Conservation (phyloP, 176 grass and related monocot species). For the Coix lacrymajobi region DNA sequence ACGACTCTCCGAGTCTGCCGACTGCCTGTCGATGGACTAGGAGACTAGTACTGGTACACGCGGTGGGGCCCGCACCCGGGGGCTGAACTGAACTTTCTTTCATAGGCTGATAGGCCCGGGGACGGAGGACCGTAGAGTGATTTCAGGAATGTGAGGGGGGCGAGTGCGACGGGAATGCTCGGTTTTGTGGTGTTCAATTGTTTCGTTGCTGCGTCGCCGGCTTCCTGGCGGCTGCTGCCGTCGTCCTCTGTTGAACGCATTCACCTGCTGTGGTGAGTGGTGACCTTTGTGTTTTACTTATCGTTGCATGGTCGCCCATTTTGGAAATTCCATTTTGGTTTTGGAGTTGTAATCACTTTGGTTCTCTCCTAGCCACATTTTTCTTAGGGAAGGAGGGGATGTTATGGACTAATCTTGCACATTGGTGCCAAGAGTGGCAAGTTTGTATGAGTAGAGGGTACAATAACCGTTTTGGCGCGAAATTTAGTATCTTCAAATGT, state of each 20-base stretch:
- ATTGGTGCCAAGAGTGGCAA: neutral
- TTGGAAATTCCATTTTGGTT: neutral
- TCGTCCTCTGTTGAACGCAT: neutral
- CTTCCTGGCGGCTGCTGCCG: neutral
- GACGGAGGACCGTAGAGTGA: neutral
- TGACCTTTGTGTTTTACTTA: neutral
- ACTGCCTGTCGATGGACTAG: conserved; percentile 3
- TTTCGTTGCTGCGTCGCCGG: neutral
- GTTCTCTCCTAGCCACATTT: no score
- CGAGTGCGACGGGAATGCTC: neutral
- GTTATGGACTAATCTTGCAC: neutral
- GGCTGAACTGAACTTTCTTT: neutral
- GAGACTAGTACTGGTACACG: neutral
- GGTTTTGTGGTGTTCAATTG: neutral
- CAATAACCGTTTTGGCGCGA: neutral
- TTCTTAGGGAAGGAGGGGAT: no score
- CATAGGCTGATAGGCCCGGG: no score
- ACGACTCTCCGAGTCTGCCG: neutral
- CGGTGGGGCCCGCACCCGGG: neutral
- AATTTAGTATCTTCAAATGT: neutral
- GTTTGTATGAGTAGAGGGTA: neutral
- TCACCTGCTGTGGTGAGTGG: neutral
- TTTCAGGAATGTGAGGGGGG: neutral
- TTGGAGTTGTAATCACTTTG: neutral
- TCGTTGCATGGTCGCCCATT: neutral